phyloP scores from a whole-genome alignment of 2,329 filamentous ascomycete genomes.

The Coniochaeta hoffmannii region DNA sequence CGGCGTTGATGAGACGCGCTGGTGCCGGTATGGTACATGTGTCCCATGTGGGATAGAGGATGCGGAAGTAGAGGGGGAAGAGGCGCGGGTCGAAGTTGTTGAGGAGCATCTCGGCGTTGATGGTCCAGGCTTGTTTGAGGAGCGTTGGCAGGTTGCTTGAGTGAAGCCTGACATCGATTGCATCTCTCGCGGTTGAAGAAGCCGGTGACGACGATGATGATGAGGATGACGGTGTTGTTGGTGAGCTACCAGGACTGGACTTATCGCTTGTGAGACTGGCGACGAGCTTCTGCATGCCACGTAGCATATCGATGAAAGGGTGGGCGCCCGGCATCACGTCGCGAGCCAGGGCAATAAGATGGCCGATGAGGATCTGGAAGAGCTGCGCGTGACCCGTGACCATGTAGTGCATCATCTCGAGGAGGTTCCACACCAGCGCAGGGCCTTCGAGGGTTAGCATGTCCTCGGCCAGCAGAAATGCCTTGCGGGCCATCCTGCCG shows the following conservation, averaged over 20 bases:
- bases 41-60: not conserved
- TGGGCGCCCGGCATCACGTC: not conserved
- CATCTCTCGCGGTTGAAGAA: not conserved
- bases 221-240: not conserved
- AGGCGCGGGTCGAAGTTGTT: not conserved
- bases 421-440: not conserved
- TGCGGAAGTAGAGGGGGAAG: not conserved
- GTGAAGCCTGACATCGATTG: not conserved
- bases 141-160: not conserved
- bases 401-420: conserved; percentile 13
- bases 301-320: not conserved
- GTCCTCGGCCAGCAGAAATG: conserved; percentile 11
- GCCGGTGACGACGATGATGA: not conserved
- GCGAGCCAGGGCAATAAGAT: not conserved
- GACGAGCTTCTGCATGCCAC: not conserved
- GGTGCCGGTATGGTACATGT: not conserved
- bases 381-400: conserved; percentile 27
- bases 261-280: not conserved
- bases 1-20: not conserved
- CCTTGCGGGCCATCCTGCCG: conserved; percentile 12
- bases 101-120: not conserved
- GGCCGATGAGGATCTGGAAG: not conserved
- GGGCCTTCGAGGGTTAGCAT: conserved; percentile 11
- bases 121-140: not conserved
- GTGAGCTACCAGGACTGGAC: not conserved